Evolutionary conservation across 176 grass and related monocot species (phyloP), one percentile per base, ranked within the genome.

Genomic region (Urochloa ruziziensis): DNA sequence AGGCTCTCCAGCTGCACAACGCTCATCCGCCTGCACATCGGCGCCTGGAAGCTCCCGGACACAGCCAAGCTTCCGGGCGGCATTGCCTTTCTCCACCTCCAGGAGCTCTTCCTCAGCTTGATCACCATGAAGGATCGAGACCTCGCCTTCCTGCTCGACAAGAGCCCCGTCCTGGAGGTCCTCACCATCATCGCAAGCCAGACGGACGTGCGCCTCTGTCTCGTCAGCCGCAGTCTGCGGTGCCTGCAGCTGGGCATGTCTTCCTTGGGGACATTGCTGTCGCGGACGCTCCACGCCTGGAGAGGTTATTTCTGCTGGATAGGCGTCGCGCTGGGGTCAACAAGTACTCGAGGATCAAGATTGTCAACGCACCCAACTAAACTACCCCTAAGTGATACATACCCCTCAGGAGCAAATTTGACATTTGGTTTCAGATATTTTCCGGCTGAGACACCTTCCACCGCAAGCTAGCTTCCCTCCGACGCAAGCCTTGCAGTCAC

Each of bases 141-240:
- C 69, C 54, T 73, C 7, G 56, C 40, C n/a, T 75, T 83, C 70
- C 2, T 83, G 42, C 81, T 74, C 23, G 70, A 74, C 33, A 74
- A 23, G 39, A 40, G 70, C 70, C 70, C 70, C 44, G 43, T 39
- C n/a, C 70, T 75, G 32, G 58, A 83, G 43, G 2, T 4, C 10
- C 59, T 75, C 59, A 16, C 70, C 43, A 17, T 83, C 58, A 25
- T 21, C 29, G 39, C 67, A 27, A 70, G 67, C 67, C 67, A 70
- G 67, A 43, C 1, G 23, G 67, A 44, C n/a, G 30, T 52, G 33
- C 33, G 33, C 18, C 63, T 67, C 33, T 11, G 34, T 34, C 19
- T 67, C 8, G 34, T 67, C 33, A 67, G 63, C 63, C 63, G 3
- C 63, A 67, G 6, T 23, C 33, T 67, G 34, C 17, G 63, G 33